Evolutionary conservation across 2,329 filamentous ascomycete species (phyloP).

Genomic region (Aspergillus quadricinctus): DNA sequence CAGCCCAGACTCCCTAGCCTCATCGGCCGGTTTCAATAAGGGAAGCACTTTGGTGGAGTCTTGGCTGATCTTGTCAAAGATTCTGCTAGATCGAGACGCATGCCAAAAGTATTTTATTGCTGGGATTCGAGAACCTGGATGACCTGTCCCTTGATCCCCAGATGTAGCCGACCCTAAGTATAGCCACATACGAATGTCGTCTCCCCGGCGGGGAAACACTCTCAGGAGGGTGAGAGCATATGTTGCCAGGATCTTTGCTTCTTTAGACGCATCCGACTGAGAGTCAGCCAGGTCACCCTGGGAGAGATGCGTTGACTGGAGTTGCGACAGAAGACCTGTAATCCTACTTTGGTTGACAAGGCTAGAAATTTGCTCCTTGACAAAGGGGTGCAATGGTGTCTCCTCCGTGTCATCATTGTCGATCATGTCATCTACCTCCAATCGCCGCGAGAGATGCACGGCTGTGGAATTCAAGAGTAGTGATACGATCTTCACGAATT

Average conservation of each 20-base stretch:
- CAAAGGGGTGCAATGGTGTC: slow-evolving; percentile 46
- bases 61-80: slow-evolving; percentile 54
- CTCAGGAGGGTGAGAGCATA: slow-evolving; percentile 82
- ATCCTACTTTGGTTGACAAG: slow-evolving; percentile 74
- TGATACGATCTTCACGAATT: slow-evolving; percentile 55
- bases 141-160: slow-evolving; percentile 29
- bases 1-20: slow-evolving; percentile 32
- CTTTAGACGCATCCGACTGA: slow-evolving; percentile 43
- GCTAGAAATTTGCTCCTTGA: slow-evolving; percentile 63
- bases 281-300: slow-evolving; percentile 18
- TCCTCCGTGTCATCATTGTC: slow-evolving; percentile 26
- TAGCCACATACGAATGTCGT: slow-evolving; percentile 92
- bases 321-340: slow-evolving; percentile 54
- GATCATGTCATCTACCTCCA: slow-evolving; percentile 41
- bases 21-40: slow-evolving; percentile 48
- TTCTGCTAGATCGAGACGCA: slow-evolving; percentile 52
- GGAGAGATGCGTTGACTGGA: slow-evolving; percentile 23
- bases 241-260: slow-evolving; percentile 72
- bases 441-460: slow-evolving; percentile 47
- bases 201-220: slow-evolving; percentile 74
- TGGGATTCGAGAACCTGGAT: slow-evolving; percentile 46
- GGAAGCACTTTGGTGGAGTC: slow-evolving; percentile 57
- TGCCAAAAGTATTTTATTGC: slow-evolving; percentile 85
- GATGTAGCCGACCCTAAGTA: slow-evolving; percentile 66
- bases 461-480: slow-evolving; percentile 54